Evolutionary conservation across 2,329 filamentous ascomycete species (phyloP).

Genomic region (Aspergillus japonicus): DNA sequence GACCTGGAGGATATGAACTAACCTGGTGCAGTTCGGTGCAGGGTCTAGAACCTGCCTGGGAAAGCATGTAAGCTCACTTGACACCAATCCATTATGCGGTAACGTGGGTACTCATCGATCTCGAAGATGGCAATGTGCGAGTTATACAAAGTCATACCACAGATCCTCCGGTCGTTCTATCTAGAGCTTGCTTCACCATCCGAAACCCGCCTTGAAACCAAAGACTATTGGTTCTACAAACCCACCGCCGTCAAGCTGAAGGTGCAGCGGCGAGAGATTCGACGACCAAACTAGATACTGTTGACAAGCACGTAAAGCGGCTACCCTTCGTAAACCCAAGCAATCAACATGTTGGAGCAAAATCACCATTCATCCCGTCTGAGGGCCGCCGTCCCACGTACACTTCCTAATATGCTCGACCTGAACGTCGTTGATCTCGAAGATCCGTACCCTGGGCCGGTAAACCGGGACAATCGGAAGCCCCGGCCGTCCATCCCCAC

Average conservation of each 20-base stretch:
- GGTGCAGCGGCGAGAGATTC: not conserved
- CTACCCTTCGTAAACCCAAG: too few relatives aligned
- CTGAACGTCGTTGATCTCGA: not conserved
- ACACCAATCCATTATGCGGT: not conserved
- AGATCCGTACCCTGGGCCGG: not conserved
- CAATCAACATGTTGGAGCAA: not conserved
- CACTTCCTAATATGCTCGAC: not conserved
- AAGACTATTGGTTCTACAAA: conserved; percentile 17
- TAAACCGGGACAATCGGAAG: not conserved
- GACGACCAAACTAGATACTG: too few relatives aligned
- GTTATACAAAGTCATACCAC: conserved; percentile 18
- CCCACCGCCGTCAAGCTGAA: conserved; percentile 6
- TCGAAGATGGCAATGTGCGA: conserved; percentile 17
- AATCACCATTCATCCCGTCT: not conserved
- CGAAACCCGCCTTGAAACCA: conserved; percentile 6
- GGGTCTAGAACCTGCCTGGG: conserved; percentile 13
- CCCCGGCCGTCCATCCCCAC: not conserved
- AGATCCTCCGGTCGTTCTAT: conserved; percentile 8
- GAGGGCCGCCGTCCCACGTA: not conserved
- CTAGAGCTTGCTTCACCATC: conserved; percentile 10
- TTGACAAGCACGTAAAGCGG: too few relatives aligned
- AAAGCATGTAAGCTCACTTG: conserved; percentile 9
- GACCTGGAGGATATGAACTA: too few relatives aligned
- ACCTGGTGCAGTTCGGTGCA: conserved; percentile 7
- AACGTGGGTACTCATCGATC: not conserved